A percentile compares a stretch with the other conserved stretches of the same genome.
Evolutionary conservation across 148 eudicot genomes (phyloP).

Genomic region (Salicornia ramosissima): DNA sequence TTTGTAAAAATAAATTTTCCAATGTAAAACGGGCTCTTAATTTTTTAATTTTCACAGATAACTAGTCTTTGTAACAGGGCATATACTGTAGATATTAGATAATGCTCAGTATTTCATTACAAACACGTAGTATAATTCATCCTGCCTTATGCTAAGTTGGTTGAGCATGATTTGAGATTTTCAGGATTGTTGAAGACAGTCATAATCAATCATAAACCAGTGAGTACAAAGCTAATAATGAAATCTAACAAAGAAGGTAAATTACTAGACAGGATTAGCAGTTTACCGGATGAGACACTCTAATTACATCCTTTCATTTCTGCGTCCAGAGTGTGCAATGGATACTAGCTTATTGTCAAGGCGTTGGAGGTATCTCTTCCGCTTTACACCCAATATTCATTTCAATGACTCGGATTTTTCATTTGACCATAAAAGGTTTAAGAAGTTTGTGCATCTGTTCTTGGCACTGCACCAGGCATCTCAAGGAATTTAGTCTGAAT

Average conservation of each 20-base stretch:
- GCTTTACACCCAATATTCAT: neutral
- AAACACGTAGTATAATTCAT: too few relatives aligned
- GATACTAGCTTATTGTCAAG: neutral
- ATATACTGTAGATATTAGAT: too few relatives aligned
- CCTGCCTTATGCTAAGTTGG: too few relatives aligned
- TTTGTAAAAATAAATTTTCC: too few relatives aligned
- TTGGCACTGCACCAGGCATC: neutral
- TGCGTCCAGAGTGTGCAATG: neutral
- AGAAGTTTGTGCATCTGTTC: neutral
- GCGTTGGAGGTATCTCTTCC: neutral
- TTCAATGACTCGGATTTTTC: neutral
- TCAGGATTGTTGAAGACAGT: too few relatives aligned
- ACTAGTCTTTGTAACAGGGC: too few relatives aligned
- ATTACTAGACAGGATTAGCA: neutral
- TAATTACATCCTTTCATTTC: neutral
- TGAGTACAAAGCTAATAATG: neutral
- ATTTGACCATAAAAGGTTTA: too few relatives aligned
- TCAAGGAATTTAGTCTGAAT: neutral
- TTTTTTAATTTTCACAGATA: too few relatives aligned
- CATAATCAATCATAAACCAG: too few relatives aligned
- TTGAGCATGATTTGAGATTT: too few relatives aligned
- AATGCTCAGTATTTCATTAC: too few relatives aligned
- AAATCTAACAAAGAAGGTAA: neutral
- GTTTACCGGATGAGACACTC: conserved; percentile 2
- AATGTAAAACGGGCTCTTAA: too few relatives aligned